Evolutionary conservation across 768 basidiomycete genomes (phyloP).

Genomic region (Xanthoconium stramineum): DNA sequence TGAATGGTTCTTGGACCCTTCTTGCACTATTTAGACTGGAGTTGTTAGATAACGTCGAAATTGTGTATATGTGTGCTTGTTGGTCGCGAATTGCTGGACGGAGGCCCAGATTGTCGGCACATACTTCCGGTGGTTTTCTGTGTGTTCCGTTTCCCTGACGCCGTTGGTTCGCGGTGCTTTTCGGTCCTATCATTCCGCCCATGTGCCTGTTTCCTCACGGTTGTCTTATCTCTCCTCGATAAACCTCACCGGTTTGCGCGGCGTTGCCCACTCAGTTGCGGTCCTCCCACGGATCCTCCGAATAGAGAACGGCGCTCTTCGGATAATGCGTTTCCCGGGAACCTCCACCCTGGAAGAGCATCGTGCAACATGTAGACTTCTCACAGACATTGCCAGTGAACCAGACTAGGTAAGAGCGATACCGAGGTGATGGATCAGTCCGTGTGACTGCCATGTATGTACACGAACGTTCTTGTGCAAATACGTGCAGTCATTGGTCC

Average conservation of each 20-base stretch:
- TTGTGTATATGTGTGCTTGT: neutral
- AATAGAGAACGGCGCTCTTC: too few relatives aligned
- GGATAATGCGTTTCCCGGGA: too few relatives aligned
- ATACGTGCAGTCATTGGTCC: neutral
- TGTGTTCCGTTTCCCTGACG: neutral
- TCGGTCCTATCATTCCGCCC: neutral
- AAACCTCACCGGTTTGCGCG: neutral
- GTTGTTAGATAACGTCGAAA: neutral
- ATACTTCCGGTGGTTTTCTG: neutral
- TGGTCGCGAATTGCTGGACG: too few relatives aligned
- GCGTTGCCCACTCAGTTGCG: too few relatives aligned
- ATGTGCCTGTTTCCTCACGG: neutral
- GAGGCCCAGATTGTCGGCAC: neutral
- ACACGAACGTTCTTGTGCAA: neutral
- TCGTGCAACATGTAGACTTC: too few relatives aligned
- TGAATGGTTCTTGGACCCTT: constrained; percentile 13
- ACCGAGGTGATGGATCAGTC: too few relatives aligned
- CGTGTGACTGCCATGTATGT: too few relatives aligned
- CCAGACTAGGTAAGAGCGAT: too few relatives aligned
- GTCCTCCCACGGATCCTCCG: too few relatives aligned
- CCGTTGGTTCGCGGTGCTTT: neutral
- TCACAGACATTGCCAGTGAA: too few relatives aligned
- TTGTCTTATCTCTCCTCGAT: neutral
- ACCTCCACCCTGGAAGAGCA: too few relatives aligned
- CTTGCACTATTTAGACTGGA: neutral